A percentile compares a stretch with the other conserved stretches of the same genome.
Evolutionary conservation across 2,329 filamentous ascomycete genomes (phyloP).

Genomic region (Colletotrichum caudatum): DNA sequence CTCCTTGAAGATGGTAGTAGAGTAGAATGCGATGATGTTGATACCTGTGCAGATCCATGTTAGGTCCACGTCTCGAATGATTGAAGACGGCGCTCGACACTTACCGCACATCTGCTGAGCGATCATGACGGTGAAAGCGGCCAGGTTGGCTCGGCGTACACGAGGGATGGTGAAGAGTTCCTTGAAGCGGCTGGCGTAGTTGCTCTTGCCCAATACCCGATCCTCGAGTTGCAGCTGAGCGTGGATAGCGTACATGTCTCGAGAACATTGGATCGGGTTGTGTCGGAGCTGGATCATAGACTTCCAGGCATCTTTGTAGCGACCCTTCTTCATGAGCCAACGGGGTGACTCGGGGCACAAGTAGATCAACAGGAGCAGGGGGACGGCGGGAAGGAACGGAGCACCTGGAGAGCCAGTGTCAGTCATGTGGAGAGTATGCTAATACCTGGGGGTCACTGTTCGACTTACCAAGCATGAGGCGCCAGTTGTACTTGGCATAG

Average conservation of each 20-base stretch:
- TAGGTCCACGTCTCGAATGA: neutral
- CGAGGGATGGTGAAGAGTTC: constrained; percentile 78
- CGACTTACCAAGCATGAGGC: constrained; percentile 50
- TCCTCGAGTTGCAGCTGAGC: constrained; percentile 73
- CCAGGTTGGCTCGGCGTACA: constrained; percentile 78
- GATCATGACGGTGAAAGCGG: constrained; percentile 84
- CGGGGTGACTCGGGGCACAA: constrained; percentile 75
- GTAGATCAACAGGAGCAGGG: constrained; percentile 69
- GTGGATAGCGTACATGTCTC: constrained; percentile 74
- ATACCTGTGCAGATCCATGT: constrained; percentile 53
- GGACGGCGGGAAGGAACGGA: constrained; percentile 59
- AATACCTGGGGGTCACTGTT: neutral
- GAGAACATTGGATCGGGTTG: constrained; percentile 67
- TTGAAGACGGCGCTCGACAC: neutral
- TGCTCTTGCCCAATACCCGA: constrained; percentile 61
- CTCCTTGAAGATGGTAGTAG: constrained; percentile 70
- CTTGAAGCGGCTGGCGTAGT: constrained; percentile 71
- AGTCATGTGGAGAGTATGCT: neutral
- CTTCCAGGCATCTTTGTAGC: constrained; percentile 70
- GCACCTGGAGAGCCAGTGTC: constrained; percentile 15
- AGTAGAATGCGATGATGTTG: constrained; percentile 84
- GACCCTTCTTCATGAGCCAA: constrained; percentile 76
- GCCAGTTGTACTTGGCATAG: constrained; percentile 50
- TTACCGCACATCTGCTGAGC: constrained; percentile 76
- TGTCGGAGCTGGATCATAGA: constrained; percentile 66